phyloP scores from a whole-genome alignment of 768 basidiomycete species.

The Hirschioporus abietinus region DNA sequence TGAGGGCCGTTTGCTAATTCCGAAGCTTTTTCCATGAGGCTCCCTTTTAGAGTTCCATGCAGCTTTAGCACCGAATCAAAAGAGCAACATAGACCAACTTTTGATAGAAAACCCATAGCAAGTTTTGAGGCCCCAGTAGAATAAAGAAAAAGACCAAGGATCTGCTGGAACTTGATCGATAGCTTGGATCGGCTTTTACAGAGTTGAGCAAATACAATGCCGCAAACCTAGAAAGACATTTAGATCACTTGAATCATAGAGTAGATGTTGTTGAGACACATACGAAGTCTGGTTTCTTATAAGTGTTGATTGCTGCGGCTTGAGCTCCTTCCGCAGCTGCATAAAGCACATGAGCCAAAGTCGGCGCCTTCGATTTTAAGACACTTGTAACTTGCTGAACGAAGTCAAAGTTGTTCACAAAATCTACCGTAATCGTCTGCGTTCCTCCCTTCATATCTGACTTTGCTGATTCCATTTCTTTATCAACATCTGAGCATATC shows the following conservation, averaged over 20 bases:
- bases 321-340: neutral
- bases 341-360: neutral
- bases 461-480: neutral
- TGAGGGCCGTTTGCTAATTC: neutral
- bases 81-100: slow-evolving; percentile 25
- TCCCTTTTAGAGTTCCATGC: slow-evolving; percentile 1
- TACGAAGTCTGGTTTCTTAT: neutral
- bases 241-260: neutral
- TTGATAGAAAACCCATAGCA: slow-evolving; percentile 19
- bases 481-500: neutral
- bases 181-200: neutral
- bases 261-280: neutral
- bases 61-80: slow-evolving; percentile 22
- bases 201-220: neutral
- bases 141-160: neutral
- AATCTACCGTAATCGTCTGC: neutral
- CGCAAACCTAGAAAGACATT: neutral
- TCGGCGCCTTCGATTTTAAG: neutral
- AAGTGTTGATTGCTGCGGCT: neutral
- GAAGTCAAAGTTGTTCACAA: neutral
- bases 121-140: slow-evolving; percentile 9
- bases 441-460: neutral
- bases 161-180: neutral
- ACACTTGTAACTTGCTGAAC: neutral
- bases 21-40: neutral